Conservation (phyloP, 495 filamentous ascomycete genomes). For the Aspergillus funiculosus region DNA sequence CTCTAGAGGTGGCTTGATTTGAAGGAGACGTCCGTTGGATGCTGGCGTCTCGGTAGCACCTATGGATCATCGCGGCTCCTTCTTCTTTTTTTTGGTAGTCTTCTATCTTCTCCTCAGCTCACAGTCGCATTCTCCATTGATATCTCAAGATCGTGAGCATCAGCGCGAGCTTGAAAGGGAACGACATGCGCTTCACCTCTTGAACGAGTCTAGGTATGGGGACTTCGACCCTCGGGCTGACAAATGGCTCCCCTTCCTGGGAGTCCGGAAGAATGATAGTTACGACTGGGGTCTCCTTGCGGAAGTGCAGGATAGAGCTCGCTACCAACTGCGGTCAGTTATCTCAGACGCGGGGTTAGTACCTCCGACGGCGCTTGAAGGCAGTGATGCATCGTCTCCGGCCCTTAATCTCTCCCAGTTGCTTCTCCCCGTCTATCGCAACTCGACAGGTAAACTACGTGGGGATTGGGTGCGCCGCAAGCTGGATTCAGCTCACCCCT, state of each 20-base stretch:
- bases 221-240: slow-evolving; percentile 58
- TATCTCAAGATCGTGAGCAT: slow-evolving; percentile 43
- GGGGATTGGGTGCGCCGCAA: slow-evolving; percentile 68
- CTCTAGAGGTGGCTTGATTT: slow-evolving; percentile 16
- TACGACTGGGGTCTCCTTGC: slow-evolving; percentile 65
- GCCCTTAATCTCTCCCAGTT: slow-evolving; percentile 38
- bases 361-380: slow-evolving; percentile 31
- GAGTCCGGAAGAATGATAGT: slow-evolving; percentile 64
- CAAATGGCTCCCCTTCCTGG: slow-evolving; percentile 70
- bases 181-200: slow-evolving; percentile 53
- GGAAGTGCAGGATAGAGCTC: slow-evolving; percentile 50
- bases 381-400: slow-evolving; percentile 36
- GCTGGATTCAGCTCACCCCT: slow-evolving; percentile 30
- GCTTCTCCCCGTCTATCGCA: slow-evolving; percentile 61
- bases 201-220: slow-evolving; percentile 69
- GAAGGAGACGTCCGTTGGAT: slow-evolving; percentile 27
- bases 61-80: slow-evolving; percentile 47
- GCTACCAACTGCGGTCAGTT: slow-evolving; percentile 42
- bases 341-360: slow-evolving; percentile 36
- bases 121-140: slow-evolving; percentile 40
- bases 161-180: slow-evolving; percentile 44
- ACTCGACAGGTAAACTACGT: slow-evolving; percentile 69
- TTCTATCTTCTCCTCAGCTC: slow-evolving; percentile 47
- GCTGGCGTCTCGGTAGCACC: slow-evolving; percentile 29
- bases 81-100: slow-evolving; percentile 45